Evolutionary conservation across 495 filamentous ascomycete species (phyloP).

Genomic region (Hypoxylon rickii): DNA sequence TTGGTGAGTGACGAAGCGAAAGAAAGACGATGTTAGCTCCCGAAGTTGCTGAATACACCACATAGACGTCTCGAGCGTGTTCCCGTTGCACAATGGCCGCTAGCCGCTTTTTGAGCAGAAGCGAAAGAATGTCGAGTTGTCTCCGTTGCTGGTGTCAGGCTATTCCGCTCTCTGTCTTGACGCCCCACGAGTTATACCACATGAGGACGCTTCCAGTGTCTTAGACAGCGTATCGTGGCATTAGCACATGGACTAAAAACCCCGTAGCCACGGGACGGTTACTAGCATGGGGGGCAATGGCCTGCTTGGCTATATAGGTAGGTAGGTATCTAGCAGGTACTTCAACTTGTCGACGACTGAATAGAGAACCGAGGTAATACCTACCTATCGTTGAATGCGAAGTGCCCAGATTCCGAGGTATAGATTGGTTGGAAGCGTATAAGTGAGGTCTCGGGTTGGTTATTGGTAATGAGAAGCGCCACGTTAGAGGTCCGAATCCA

Average conservation of each 20-base stretch:
- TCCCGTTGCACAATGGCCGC: conserved; percentile 23
- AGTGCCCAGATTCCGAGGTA: no score
- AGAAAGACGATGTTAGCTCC: no score
- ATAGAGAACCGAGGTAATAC: conserved; percentile 21
- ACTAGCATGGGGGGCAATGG: conserved; percentile 8
- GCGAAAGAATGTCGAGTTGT: conserved; percentile 15
- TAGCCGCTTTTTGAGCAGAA: conserved; percentile 21
- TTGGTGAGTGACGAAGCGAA: background rate
- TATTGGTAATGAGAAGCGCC: no score
- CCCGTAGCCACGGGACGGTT: conserved; percentile 24
- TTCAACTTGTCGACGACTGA: background rate
- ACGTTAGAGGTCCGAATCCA: no score
- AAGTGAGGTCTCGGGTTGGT: no score
- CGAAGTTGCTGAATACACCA: conserved; percentile 32
- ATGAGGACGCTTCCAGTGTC: conserved; percentile 27
- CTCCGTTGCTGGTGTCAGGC: conserved; percentile 21
- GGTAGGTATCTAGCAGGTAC: no score
- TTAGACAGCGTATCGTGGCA: conserved; percentile 34
- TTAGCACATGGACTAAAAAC: conserved; percentile 24
- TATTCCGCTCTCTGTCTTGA: conserved; percentile 22
- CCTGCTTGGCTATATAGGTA: conserved; percentile 7
- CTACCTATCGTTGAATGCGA: background rate
- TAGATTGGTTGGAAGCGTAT: no score
- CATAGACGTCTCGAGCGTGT: conserved; percentile 22
- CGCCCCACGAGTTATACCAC: conserved; percentile 27